These are phyloP conservation scores for Immersiporthe knoxdaviesiana DNA, from an alignment of 2,329 filamentous ascomycete genomes.

Conservation along the genomic window DNA sequence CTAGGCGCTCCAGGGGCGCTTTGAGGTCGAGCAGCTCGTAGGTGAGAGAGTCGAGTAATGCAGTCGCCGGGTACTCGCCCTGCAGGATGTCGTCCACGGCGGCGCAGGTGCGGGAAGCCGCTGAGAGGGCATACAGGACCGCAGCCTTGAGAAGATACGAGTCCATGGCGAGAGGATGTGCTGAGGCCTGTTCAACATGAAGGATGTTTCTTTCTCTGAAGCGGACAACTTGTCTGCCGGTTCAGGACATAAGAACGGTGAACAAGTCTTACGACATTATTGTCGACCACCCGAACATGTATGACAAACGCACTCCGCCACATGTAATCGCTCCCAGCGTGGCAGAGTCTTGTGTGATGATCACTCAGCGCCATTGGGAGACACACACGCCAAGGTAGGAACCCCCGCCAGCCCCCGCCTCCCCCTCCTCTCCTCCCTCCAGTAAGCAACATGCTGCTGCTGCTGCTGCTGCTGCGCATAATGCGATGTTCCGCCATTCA, in stretches of 20 bases:
- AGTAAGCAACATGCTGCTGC: not conserved
- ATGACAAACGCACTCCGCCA: not conserved
- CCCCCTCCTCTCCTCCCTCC: not conserved
- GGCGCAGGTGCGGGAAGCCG: slow-evolving; percentile 18
- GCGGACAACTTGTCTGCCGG: not conserved
- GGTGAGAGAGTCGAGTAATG: slow-evolving; percentile 19
- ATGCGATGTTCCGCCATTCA: not conserved
- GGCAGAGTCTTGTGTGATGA: not conserved
- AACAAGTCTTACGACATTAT: not conserved
- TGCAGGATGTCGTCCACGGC: slow-evolving; percentile 21
- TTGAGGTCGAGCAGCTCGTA: slow-evolving; percentile 28
- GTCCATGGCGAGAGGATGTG: slow-evolving; percentile 14
- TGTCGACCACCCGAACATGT: slow-evolving; percentile 2
- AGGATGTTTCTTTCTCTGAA: no score
- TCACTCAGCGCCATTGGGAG: not conserved
- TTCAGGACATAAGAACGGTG: not conserved
- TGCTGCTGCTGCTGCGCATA: no score
- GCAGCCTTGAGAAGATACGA: slow-evolving; percentile 24
- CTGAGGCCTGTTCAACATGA: not conserved
- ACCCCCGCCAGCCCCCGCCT: not conserved
- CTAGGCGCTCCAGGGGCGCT: slow-evolving; percentile 20
- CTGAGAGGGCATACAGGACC: slow-evolving; percentile 21
- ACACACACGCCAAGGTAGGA: not conserved
- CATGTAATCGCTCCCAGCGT: not conserved
- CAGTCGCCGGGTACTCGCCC: slow-evolving; percentile 11